Conservation (phyloP, 2,329 filamentous ascomycete genomes). For the Elsinoe ampelina region DNA sequence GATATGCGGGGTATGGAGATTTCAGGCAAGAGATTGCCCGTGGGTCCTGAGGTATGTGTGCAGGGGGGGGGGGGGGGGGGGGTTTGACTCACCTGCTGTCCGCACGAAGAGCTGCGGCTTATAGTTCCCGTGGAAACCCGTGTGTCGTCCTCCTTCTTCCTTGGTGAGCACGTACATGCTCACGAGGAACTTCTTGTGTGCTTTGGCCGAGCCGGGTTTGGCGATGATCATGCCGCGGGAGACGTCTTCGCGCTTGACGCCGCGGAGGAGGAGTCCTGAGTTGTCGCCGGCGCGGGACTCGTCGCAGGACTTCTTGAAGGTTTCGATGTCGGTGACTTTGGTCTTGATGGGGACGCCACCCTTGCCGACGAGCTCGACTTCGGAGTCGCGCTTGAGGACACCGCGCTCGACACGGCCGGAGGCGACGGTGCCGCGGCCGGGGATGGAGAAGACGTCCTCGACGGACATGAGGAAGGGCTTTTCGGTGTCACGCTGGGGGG, state of each 20-base stretch:
- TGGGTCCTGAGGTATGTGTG: too few species aligned
- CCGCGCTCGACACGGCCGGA: slow-evolving; percentile 97
- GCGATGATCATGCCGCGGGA: slow-evolving; percentile 89
- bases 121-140: slow-evolving; percentile 93
- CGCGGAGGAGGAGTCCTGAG: slow-evolving; percentile 91
- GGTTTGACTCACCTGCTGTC: slow-evolving; percentile 66
- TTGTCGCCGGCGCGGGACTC: slow-evolving; percentile 96
- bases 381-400: slow-evolving; percentile 81
- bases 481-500: slow-evolving; percentile 83
- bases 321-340: slow-evolving; percentile 99
- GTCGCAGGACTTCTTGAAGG: slow-evolving; percentile 99
- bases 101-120: slow-evolving; percentile 92
- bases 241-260: slow-evolving; percentile 91
- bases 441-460: slow-evolving; percentile 55
- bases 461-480: slow-evolving; percentile 99
- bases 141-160: slow-evolving; percentile 96
- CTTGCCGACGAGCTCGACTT: slow-evolving; percentile 92
- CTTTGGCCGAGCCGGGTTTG: slow-evolving; percentile 72
- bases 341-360: slow-evolving; percentile 78
- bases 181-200: slow-evolving; percentile 83
- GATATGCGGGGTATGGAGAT: background rate
- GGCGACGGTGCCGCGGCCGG: slow-evolving; percentile 88
- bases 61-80: background rate
- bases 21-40: background rate
- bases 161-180: slow-evolving; percentile 97